Conservation (phyloP, 108 stramenopile genomes). For the Chaetoceros tenuissimus region DNA sequence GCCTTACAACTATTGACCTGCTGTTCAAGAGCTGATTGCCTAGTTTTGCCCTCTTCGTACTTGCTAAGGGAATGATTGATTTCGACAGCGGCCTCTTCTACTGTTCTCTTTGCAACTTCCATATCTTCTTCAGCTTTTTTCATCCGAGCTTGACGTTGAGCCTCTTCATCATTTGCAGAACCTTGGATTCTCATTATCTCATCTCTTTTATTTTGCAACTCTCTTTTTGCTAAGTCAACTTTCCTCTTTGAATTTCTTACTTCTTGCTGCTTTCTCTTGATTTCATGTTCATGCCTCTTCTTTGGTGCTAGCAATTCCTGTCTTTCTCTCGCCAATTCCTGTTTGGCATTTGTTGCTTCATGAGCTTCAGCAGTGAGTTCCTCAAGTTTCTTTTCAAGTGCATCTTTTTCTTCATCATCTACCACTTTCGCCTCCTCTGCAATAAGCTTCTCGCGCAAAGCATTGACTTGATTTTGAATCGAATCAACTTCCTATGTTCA, state of each 20-base stretch:
- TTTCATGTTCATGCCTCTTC: constrained; percentile 34
- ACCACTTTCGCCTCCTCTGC: constrained; percentile 37
- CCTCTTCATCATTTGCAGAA: constrained; percentile 55
- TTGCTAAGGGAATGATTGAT: constrained; percentile 11
- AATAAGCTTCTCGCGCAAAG: constrained; percentile 35
- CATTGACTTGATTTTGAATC: constrained; percentile 4
- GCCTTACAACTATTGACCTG: constrained; percentile 14
- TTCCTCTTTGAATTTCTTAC: constrained; percentile 13
- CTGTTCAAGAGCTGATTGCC: constrained; percentile 20
- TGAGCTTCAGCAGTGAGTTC: constrained; percentile 52
- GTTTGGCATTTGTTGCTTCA: constrained; percentile 37
- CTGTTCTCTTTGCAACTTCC: constrained; percentile 18
- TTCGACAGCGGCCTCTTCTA: constrained; percentile 26
- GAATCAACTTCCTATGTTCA: constrained; percentile 6
- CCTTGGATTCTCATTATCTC: constrained; percentile 48
- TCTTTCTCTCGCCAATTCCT: constrained; percentile 41
- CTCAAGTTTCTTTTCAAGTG: constrained; percentile 23
- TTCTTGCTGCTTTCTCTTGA: constrained; percentile 30
- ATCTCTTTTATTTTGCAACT: constrained; percentile 44
- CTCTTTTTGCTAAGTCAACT: constrained; percentile 28
- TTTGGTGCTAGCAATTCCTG: constrained; percentile 34
- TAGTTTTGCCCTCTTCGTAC: constrained; percentile 49
- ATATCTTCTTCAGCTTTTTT: constrained; percentile 34
- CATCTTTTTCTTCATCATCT: constrained; percentile 39
- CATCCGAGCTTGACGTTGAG: constrained; percentile 29